Conservation (phyloP, 192 early-diverging fungal species). For the Gamsiella multidivaricata region DNA sequence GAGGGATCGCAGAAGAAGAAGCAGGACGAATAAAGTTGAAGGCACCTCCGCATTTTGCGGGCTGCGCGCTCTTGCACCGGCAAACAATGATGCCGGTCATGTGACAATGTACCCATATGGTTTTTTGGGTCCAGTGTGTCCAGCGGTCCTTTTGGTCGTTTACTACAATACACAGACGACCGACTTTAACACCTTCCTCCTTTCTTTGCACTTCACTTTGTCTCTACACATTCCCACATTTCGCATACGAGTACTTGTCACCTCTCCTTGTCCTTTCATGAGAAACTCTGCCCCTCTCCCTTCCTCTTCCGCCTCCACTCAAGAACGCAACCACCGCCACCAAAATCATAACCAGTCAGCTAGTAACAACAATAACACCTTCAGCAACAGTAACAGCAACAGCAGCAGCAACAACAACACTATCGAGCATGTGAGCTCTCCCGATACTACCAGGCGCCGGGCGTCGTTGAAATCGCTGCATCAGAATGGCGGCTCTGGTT, state of each 20-base stretch:
- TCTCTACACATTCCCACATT: too few species aligned
- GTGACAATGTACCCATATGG: too few species aligned
- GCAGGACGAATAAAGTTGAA: not conserved
- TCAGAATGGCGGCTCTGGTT: not conserved
- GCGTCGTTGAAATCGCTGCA: not conserved
- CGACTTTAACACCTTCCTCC: not conserved
- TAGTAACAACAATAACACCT: not conserved
- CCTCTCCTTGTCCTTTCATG: slow-evolving; percentile 19
- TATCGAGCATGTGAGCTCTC: slow-evolving; percentile 3
- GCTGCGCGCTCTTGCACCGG: too few species aligned
- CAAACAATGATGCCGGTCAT: slow-evolving; percentile 1
- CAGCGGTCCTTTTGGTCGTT: too few species aligned
- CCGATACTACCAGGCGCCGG: not conserved
- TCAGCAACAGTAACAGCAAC: not conserved
- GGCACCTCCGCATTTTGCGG: too few species aligned
- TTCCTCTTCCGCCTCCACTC: slow-evolving; percentile 5
- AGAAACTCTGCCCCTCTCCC: slow-evolving; percentile 28
- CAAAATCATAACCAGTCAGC: slow-evolving; percentile 2
- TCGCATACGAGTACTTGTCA: not conserved
- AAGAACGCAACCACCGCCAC: slow-evolving; percentile 11
- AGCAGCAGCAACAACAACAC: not conserved
- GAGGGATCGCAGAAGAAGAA: not conserved
- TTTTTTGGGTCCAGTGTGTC: too few species aligned
- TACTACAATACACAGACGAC: not conserved
- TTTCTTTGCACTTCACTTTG: too few species aligned